Conservation (phyloP, 257 asterid species). For the Verbascum thapsus region DNA sequence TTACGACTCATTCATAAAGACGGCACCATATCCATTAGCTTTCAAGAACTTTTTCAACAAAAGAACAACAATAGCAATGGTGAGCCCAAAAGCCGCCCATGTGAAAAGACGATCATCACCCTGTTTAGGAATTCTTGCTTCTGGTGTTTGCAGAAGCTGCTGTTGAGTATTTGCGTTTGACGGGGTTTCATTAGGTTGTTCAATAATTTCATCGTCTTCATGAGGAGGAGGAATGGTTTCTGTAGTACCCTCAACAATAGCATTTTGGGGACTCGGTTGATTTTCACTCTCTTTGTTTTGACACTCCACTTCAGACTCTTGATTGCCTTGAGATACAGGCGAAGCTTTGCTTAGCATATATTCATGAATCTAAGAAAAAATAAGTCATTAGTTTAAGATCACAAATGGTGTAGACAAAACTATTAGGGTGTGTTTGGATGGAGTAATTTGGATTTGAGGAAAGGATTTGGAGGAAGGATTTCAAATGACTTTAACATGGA, state of each 20-base stretch:
- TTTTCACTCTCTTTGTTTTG: conserved; percentile 27
- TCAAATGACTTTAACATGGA: too few relatives aligned
- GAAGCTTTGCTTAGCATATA: conserved; percentile 64
- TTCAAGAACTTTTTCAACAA: conserved; percentile 67
- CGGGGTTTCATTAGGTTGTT: conserved; percentile 36
- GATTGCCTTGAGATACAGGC: conserved; percentile 50
- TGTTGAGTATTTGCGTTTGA: conserved; percentile 34
- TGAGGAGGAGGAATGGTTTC: conserved; percentile 33
- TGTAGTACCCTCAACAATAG: conserved; percentile 26
- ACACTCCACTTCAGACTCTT: conserved; percentile 34
- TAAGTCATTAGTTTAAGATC: conserved; percentile 10
- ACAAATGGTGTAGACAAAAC: too few relatives aligned
- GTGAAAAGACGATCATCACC: conserved; percentile 56
- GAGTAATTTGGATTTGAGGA: too few relatives aligned
- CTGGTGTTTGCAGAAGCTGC: conserved; percentile 36
- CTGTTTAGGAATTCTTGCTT: conserved; percentile 37
- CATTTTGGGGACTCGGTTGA: conserved; percentile 33
- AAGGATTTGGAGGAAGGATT: too few relatives aligned
- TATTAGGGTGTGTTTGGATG: too few relatives aligned
- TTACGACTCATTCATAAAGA: conserved; percentile 57
- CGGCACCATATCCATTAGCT: conserved; percentile 60
- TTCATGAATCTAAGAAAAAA: conserved; percentile 55
- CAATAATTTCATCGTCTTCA: conserved; percentile 33
- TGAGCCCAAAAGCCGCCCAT: conserved; percentile 70
- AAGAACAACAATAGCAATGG: conserved; percentile 61